phyloP scores from a whole-genome alignment of 768 basidiomycete species.

The Mycena galericulata region DNA sequence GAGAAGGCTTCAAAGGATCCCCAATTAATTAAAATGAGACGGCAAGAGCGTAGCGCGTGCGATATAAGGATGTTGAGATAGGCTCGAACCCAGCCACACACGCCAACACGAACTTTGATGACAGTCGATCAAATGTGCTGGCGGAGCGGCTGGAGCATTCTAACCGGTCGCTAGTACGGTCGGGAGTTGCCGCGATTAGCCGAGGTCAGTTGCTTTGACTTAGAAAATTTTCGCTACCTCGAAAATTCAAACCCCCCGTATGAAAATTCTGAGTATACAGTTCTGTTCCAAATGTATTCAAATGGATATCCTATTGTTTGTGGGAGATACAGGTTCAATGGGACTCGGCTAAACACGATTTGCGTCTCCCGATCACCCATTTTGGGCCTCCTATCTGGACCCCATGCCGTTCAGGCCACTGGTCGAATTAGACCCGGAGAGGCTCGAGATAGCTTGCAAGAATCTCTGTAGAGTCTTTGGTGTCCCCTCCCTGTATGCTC shows the following conservation, averaged over 20 bases:
- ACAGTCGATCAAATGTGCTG: not conserved
- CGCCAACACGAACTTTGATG: not conserved
- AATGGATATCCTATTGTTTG: not conserved
- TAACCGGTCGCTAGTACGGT: slow-evolving; percentile 8
- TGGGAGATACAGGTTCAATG: not conserved
- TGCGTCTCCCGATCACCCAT: not conserved
- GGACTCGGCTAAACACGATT: not conserved
- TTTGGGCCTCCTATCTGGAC: not conserved
- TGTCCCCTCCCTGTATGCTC: not conserved
- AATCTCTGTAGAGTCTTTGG: not conserved
- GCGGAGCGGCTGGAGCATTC: not conserved
- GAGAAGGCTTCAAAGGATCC: not conserved
- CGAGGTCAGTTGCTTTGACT: slow-evolving; percentile 4
- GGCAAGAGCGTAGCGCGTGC: no score
- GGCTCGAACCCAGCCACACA: not conserved
- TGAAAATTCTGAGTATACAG: slow-evolving; percentile 9
- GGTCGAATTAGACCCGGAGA: slow-evolving; percentile 8
- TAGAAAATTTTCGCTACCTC: not conserved
- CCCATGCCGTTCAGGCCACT: slow-evolving; percentile 20
- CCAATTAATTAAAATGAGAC: not conserved
- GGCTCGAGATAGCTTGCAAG: not conserved
- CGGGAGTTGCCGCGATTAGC: not conserved
- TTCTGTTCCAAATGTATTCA: not conserved
- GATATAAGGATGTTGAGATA: no score
- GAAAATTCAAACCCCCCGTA: not conserved